Conservation (phyloP, 306 rosid species). For the Vachellia collinsii region DNA sequence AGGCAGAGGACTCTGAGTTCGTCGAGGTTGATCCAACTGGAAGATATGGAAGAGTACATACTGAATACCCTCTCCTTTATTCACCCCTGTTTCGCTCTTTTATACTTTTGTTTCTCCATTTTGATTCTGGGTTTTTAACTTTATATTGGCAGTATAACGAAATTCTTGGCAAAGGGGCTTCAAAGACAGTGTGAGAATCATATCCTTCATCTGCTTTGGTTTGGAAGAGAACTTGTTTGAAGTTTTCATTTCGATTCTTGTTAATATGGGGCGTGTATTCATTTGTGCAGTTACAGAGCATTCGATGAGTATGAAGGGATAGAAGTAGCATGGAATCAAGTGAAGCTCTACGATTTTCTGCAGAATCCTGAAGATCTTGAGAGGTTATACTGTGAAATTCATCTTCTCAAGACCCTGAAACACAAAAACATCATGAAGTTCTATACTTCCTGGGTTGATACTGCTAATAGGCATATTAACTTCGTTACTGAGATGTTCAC, state of each 20-base stretch:
- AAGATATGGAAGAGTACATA: constrained; percentile 95
- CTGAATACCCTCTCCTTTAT: constrained; percentile 31
- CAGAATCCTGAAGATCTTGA: constrained; percentile 85
- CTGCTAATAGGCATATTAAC: constrained; percentile 77
- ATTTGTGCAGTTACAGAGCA: constrained; percentile 72
- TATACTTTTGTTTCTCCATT: constrained; percentile 30
- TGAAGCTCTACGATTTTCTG: constrained; percentile 78
- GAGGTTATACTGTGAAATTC: constrained; percentile 88
- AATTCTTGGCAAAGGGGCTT: constrained; percentile 98
- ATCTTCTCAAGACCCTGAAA: constrained; percentile 89
- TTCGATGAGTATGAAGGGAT: constrained; percentile 96
- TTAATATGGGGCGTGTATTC: constrained; percentile 32
- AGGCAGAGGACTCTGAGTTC: constrained; percentile 59
- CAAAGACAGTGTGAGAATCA: constrained; percentile 80
- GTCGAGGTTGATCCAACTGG: constrained; percentile 98
- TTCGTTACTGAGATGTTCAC: constrained; percentile 99
- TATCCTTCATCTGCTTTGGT: constrained; percentile 29
- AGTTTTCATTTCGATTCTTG: constrained; percentile 18
- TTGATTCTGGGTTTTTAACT: constrained; percentile 41
- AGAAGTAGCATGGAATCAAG: constrained; percentile 99
- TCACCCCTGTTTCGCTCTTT: constrained; percentile 6
- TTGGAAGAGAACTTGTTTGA: constrained; percentile 15
- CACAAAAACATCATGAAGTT: constrained; percentile 91
- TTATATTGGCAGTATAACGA: constrained; percentile 71
- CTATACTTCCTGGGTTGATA: constrained; percentile 93